Evolutionary conservation across 148 eudicot genomes (phyloP).

Genomic region (Rhododendron henanense): DNA sequence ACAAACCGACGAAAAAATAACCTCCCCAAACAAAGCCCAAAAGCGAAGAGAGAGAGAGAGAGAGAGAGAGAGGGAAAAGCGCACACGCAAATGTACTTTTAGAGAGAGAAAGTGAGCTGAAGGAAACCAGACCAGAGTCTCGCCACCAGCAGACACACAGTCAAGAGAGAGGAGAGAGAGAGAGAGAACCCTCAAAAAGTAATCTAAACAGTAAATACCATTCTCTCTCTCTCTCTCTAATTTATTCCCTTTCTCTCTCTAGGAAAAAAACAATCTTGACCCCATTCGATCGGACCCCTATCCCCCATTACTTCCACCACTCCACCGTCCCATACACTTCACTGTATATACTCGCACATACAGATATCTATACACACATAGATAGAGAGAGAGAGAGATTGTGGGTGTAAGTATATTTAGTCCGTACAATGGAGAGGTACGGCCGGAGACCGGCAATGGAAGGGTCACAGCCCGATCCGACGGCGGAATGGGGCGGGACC

Average conservation of each 20-base stretch:
- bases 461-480: slow-evolving; percentile 19
- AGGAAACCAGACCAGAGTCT: not conserved
- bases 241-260: not conserved
- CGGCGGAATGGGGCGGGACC: slow-evolving; percentile 16
- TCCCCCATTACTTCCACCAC: not conserved
- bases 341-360: not conserved
- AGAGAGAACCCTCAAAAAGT: not conserved
- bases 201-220: slow-evolving; percentile 1
- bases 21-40: not conserved
- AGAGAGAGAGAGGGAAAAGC: slow-evolving; percentile 4
- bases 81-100: not conserved
- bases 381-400: not conserved
- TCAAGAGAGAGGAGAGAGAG: not conserved
- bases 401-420: not conserved
- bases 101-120: slow-evolving; percentile 12
- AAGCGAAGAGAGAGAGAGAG: not conserved
- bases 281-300: slow-evolving; percentile 16
- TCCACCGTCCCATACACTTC: not conserved
- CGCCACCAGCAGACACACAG: not conserved
- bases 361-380: not conserved
- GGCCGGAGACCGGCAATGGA: slow-evolving; percentile 7
- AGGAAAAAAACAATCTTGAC: not conserved
- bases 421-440: slow-evolving; percentile 22
- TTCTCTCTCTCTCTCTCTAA: not conserved
- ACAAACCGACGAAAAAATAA: not conserved